Percentiles rank a stretch among this genome's conserved stretches.
Evolutionary conservation across 208 protist species (phyloP).

Genomic region (Tritrichomonas foetus): DNA sequence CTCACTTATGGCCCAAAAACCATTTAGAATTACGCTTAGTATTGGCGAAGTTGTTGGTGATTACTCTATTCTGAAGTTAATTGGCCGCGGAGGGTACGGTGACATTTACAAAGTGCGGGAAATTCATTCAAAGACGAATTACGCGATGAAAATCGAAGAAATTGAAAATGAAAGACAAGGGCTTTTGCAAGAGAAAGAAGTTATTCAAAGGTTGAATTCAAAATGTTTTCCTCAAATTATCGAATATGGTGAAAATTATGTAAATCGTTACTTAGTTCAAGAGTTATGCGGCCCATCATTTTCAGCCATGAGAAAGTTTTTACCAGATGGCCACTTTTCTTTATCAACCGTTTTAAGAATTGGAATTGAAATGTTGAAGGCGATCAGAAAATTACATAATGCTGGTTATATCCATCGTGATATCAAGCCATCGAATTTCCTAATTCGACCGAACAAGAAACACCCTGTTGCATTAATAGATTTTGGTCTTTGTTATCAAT

Average conservation of each 20-base stretch:
- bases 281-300: background rate
- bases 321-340: background rate
- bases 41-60: background rate
- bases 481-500: background rate
- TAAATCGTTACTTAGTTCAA: background rate
- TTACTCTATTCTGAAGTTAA: background rate
- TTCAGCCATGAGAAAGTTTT: background rate
- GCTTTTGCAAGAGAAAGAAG: background rate
- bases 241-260: background rate
- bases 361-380: background rate
- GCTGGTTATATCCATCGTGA: background rate
- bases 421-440: background rate
- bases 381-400: background rate
- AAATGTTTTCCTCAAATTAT: background rate
- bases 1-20: background rate
- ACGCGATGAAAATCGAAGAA: slow-evolving; percentile 22
- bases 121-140: background rate
- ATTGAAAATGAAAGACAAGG: background rate
- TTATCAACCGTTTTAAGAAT: background rate
- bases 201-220: background rate
- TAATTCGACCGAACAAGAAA: background rate
- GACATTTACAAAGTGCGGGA: background rate
- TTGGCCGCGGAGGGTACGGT: background rate
- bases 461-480: background rate
- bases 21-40: background rate